phyloP scores from a whole-genome alignment of 495 filamentous ascomycete species.

The Talaromyces liani region DNA sequence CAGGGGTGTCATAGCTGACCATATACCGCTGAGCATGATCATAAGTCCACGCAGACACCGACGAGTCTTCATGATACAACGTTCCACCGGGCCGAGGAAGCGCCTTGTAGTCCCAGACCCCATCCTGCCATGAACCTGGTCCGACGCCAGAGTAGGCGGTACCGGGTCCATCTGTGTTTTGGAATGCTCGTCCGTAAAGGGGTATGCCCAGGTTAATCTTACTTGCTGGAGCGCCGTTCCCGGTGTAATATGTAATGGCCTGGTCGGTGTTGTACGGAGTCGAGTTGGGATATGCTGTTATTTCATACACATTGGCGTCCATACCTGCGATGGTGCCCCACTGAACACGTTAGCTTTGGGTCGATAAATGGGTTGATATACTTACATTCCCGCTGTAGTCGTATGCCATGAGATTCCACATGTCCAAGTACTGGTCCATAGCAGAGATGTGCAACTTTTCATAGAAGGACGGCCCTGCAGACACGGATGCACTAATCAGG shows the following conservation, averaged over 20 bases:
- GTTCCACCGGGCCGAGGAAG: slow-evolving; percentile 40
- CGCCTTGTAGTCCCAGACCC: slow-evolving; percentile 75
- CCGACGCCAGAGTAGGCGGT: slow-evolving; percentile 62
- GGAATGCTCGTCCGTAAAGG: slow-evolving; percentile 80
- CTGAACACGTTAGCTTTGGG: slow-evolving; percentile 10
- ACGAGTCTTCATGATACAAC: slow-evolving; percentile 3
- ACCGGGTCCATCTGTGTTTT: slow-evolving; percentile 66
- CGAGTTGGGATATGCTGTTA: slow-evolving; percentile 40
- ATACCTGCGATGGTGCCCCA: slow-evolving; percentile 74
- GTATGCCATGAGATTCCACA: slow-evolving; percentile 78
- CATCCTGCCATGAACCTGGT: slow-evolving; percentile 61
- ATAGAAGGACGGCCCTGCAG: slow-evolving; percentile 49
- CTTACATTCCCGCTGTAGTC: slow-evolving; percentile 57
- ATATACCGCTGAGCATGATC: slow-evolving; percentile 50
- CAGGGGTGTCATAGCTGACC: slow-evolving; percentile 69
- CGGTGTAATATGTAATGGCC: slow-evolving; percentile 51
- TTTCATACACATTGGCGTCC: slow-evolving; percentile 68
- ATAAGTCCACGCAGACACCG: slow-evolving; percentile 40
- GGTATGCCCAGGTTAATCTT: slow-evolving; percentile 86
- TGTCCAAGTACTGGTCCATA: slow-evolving; percentile 67
- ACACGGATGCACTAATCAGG: slow-evolving; percentile 59
- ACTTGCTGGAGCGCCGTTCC: slow-evolving; percentile 48
- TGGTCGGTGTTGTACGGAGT: slow-evolving; percentile 48
- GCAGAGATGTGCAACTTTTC: slow-evolving; percentile 46
- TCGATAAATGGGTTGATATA: not conserved